Evolutionary conservation across 805 yeast genomes (phyloP).

Genomic region (Komagataella mondaviorum): DNA sequence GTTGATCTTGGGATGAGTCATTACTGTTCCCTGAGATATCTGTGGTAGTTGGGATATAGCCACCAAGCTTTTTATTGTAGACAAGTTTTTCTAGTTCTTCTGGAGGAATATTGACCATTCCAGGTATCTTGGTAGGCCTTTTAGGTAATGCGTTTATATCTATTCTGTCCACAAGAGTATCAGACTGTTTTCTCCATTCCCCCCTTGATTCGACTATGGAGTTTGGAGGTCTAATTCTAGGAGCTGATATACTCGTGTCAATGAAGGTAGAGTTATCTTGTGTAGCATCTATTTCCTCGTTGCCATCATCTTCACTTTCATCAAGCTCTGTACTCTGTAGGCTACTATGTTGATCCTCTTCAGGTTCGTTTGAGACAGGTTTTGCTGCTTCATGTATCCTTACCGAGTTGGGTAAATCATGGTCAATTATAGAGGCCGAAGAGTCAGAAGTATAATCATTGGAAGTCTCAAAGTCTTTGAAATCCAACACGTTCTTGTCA

Average conservation of each 20-base stretch:
- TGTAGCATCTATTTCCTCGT: neutral
- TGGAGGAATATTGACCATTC: neutral
- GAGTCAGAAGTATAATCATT: neutral
- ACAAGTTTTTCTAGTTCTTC: neutral
- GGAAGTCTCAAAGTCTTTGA: neutral
- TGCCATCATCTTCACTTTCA: neutral
- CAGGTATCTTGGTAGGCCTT: neutral
- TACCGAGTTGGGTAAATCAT: neutral
- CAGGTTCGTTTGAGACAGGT: neutral
- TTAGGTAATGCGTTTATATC: neutral
- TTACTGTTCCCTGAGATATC: neutral
- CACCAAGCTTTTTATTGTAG: neutral
- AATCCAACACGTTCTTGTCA: neutral
- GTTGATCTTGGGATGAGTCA: neutral
- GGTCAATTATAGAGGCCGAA: neutral
- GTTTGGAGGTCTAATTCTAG: neutral
- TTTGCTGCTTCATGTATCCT: neutral
- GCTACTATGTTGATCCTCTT: neutral
- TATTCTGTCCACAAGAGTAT: neutral
- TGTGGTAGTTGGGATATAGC: neutral
- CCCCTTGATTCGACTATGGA: neutral
- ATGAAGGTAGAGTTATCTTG: neutral
- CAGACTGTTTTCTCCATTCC: neutral
- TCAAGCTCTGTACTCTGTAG: slow-evolving; percentile 1
- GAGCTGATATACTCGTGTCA: neutral